These are phyloP conservation scores for Exutisphaerella laricina DNA, from an alignment of 2,329 filamentous ascomycete genomes.

Conservation along the genomic window DNA sequence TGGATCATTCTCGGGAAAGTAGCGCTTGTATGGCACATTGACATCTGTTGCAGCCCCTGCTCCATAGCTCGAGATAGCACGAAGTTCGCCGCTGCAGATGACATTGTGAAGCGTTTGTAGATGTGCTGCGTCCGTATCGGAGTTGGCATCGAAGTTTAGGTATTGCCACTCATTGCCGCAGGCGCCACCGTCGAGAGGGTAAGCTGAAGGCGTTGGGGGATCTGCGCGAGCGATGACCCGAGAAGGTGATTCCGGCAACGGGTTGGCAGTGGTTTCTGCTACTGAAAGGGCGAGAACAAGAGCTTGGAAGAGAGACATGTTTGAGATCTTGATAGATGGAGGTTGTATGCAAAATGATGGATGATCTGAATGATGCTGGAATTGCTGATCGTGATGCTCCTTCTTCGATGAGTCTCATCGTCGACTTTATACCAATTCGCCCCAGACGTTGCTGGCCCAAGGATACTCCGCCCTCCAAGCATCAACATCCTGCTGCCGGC, in stretches of 20 bases:
- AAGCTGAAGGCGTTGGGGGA: constrained; percentile 15
- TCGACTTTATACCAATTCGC: neutral
- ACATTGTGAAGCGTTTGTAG: constrained; percentile 17
- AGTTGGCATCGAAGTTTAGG: constrained; percentile 19
- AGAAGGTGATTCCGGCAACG: neutral
- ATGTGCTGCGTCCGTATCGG: constrained; percentile 10
- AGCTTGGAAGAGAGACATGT: neutral
- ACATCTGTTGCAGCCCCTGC: constrained; percentile 7
- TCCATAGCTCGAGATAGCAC: constrained; percentile 10
- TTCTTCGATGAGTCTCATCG: neutral
- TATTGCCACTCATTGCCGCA: constrained; percentile 22
- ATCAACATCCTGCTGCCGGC: no score
- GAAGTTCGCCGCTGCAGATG: constrained; percentile 16
- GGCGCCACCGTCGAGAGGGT: constrained; percentile 13
- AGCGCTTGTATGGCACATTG: constrained; percentile 16
- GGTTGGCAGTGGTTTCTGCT: neutral
- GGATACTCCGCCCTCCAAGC: no score
- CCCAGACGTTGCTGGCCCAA: no score
- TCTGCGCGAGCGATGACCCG: constrained; percentile 6
- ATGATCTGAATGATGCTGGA: no score
- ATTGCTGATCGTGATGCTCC: neutral
- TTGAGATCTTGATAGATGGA: no score
- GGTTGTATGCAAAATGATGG: no score
- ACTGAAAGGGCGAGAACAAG: neutral
- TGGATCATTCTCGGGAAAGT: constrained; percentile 14